phyloP scores from a whole-genome alignment of 2,329 filamentous ascomycete genomes.

The Fusarium mundagurra region DNA sequence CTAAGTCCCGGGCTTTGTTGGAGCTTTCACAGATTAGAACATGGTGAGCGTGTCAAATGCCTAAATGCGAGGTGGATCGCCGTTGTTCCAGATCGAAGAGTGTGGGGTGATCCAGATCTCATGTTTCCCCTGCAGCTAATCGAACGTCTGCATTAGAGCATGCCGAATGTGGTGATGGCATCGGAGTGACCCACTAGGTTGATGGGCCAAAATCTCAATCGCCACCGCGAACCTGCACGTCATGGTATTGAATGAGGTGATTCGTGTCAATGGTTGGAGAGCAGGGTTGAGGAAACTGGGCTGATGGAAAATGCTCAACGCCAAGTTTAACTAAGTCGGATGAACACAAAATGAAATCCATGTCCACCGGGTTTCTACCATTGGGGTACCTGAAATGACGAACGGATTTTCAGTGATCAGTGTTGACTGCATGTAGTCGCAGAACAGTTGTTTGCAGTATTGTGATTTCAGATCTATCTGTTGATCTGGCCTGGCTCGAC shows the following conservation, averaged over 20 bases:
- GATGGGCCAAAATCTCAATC: not conserved
- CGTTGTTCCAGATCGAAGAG: constrained; percentile 28
- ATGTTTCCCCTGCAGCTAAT: constrained; percentile 32
- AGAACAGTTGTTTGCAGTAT: not conserved
- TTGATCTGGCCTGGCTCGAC: not conserved
- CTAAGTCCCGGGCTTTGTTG: not conserved
- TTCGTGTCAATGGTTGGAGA: not conserved
- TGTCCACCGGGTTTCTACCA: not conserved
- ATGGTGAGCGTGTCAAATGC: not conserved
- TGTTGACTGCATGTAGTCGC: not conserved
- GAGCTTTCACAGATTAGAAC: not conserved
- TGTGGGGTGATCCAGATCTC: constrained; percentile 40
- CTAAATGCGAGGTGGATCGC: constrained; percentile 31
- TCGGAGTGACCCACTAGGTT: constrained; percentile 15
- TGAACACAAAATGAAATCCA: not conserved
- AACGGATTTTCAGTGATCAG: not conserved
- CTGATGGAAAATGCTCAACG: not conserved
- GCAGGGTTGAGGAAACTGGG: constrained; percentile 18
- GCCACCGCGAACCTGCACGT: not conserved
- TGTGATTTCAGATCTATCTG: not conserved
- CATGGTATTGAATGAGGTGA: not conserved
- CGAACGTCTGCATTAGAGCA: constrained; percentile 30
- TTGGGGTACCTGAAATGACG: not conserved
- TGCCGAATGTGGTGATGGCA: constrained; percentile 19
- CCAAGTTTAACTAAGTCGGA: not conserved